These are phyloP conservation scores for Annulohypoxylon stygium DNA, from an alignment of 495 filamentous ascomycete species.

Conservation along the genomic window DNA sequence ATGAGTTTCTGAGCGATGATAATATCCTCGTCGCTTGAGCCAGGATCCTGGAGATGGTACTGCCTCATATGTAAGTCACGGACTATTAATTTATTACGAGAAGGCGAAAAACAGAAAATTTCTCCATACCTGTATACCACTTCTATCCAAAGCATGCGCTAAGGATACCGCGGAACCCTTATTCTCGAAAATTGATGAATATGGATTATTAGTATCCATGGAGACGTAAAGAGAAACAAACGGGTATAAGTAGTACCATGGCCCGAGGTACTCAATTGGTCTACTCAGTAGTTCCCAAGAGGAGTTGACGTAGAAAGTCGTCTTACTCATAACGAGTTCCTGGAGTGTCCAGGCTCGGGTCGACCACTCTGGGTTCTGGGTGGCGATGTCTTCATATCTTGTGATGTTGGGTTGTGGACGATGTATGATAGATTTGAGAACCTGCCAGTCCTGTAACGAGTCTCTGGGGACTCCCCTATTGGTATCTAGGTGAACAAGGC, in stretches of 20 bases:
- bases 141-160: neutral
- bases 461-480: constrained; percentile 31
- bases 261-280: constrained; percentile 55
- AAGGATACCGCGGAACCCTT: neutral
- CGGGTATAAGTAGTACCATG: constrained; percentile 57
- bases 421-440: constrained; percentile 13
- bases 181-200: neutral
- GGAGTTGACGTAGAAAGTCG: constrained; percentile 60
- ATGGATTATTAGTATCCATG: constrained; percentile 43
- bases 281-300: constrained; percentile 54
- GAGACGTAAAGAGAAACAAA: constrained; percentile 54
- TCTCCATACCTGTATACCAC: constrained; percentile 20
- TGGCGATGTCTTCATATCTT: constrained; percentile 43
- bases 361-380: constrained; percentile 54
- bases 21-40: neutral
- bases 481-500: constrained; percentile 62
- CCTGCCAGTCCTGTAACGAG: constrained; percentile 27
- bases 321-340: constrained; percentile 63
- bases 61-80: neutral
- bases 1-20: constrained; percentile 49
- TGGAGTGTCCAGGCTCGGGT: constrained; percentile 64
- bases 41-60: constrained; percentile 4
- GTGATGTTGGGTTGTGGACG: constrained; percentile 36
- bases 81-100: neutral
- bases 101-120: neutral